phyloP scores from a whole-genome alignment of 2,329 filamentous ascomycete genomes.

The Pyrenochaeta sp. region DNA sequence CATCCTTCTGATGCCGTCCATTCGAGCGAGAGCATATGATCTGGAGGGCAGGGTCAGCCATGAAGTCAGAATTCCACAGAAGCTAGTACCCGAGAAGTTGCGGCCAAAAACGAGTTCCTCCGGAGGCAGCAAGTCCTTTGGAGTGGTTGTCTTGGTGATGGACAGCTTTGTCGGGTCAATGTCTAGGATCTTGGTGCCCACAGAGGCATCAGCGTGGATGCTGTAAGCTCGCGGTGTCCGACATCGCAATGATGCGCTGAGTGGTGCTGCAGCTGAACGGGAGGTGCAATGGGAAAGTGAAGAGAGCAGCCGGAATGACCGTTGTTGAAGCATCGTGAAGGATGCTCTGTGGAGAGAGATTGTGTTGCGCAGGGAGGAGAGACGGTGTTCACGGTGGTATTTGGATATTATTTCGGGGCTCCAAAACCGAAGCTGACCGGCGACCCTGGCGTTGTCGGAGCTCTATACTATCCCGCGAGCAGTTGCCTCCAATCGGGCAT shows the following conservation, averaged over 20 bases:
- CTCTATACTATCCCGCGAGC: constrained; percentile 16
- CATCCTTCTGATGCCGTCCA: constrained; percentile 89
- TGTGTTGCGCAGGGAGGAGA: constrained; percentile 16
- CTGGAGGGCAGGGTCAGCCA: constrained; percentile 57
- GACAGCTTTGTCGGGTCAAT: constrained; percentile 81
- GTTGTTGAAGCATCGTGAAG: constrained; percentile 48
- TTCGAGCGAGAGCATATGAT: constrained; percentile 96
- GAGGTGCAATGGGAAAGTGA: constrained; percentile 37
- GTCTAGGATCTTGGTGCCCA: constrained; percentile 65
- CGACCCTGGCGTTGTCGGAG: constrained; percentile 14
- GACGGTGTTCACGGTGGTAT: constrained; percentile 14
- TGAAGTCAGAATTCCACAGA: constrained; percentile 3
- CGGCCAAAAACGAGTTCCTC: constrained; percentile 89
- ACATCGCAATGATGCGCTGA: constrained; percentile 56
- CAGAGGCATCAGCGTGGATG: constrained; percentile 57
- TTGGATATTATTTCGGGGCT: constrained; percentile 30
- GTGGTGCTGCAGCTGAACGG: constrained; percentile 35
- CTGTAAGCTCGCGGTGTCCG: constrained; percentile 58
- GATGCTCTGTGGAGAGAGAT: constrained; percentile 14
- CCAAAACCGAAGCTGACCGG: constrained; percentile 39
- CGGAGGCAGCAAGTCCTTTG: constrained; percentile 76
- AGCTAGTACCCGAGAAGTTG: constrained; percentile 79
- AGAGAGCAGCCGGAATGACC: constrained; percentile 45
- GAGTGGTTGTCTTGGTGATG: constrained; percentile 76
- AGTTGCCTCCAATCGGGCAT: constrained; percentile 27